Base-by-base conservation (phyloP, 2,329 filamentous ascomycete species). In the Purpureocillium lavendulum region DNA sequence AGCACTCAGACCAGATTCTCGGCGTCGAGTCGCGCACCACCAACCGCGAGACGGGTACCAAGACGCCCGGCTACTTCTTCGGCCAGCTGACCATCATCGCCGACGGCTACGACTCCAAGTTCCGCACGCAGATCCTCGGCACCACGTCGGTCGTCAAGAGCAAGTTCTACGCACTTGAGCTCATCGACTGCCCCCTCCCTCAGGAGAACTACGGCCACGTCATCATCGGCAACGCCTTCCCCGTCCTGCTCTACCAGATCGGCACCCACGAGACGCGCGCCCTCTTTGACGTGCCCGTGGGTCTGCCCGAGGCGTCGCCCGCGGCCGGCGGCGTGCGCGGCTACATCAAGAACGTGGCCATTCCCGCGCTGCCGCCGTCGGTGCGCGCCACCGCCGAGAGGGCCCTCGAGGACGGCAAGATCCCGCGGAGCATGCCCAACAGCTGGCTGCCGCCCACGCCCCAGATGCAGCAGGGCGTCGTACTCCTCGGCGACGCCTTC, bases 221-320 rank as follows among this genome's bases (percentile, higher is more conserved):
- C 48, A 71, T 96, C 40, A 84, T 98, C 45, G 82, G 82, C 52
- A 76, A 86, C 47, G 75, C 77, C 34, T 70, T 61, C 45, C 90
- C 92, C 1, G 79, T 95, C 28, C 79, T 98, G 17, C 76, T 98
- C 42, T 98, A 98, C 69, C 92, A 97, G 66, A 98, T 98, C 58
- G 90, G 92, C 56, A 84, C 87, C 4, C 89, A 84, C 65, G 92
- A 97, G 66, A 98, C 92, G 2, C 80, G 92, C 48, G 85, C 84
- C 11, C 75, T 98, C 16, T 78, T 97, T 53, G 89, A 97, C 59
- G 80, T 97, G 11, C 90, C 90, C 4, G 77, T 83, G 24, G 78
- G 82, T 54, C 71, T 86, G 2, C 80, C 87, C 7, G 79, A 80
- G 14, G 89, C 90, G 0, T 76, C 81, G 0, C 68, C 81, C 2